phyloP scores from a whole-genome alignment of 805 yeast genomes.

The Saccharomycopsis amapae region DNA sequence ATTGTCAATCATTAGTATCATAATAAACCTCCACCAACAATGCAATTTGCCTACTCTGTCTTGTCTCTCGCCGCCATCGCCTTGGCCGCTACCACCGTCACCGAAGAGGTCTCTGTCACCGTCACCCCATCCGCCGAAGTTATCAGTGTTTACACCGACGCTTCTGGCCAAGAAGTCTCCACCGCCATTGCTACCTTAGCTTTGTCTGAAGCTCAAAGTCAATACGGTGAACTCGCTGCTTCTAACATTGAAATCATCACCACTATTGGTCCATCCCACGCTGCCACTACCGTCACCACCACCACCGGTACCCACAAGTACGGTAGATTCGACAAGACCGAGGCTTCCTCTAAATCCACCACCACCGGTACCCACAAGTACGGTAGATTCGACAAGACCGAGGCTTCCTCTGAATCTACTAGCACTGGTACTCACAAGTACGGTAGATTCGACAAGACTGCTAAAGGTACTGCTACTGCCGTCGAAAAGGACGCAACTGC shows the following conservation, averaged over 20 bases:
- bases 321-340: conserved; percentile 46
- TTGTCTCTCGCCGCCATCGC: conserved; percentile 4
- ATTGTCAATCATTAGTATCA: no score
- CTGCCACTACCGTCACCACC: conserved; percentile 20
- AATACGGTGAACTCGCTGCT: not conserved
- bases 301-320: conserved; percentile 43
- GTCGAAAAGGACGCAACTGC: conserved; percentile 27
- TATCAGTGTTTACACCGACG: conserved; percentile 11
- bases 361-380: conserved; percentile 36
- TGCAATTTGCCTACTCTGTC: conserved; percentile 9
- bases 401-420: conserved; percentile 30
- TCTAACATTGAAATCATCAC: conserved; percentile 8
- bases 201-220: not conserved
- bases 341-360: conserved; percentile 28
- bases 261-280: conserved; percentile 18
- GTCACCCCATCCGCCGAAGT: conserved; percentile 8
- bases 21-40: not conserved
- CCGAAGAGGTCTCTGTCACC: not conserved
- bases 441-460: conserved; percentile 49
- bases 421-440: conserved; percentile 45
- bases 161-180: conserved; percentile 7
- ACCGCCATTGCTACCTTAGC: conserved; percentile 6
- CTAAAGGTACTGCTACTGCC: conserved; percentile 28
- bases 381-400: conserved; percentile 46
- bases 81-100: conserved; percentile 4